A percentile compares a stretch with the other conserved stretches of the same genome.
Conservation (phyloP, 1,139 yeast genomes). For the Hansenula sp. region DNA sequence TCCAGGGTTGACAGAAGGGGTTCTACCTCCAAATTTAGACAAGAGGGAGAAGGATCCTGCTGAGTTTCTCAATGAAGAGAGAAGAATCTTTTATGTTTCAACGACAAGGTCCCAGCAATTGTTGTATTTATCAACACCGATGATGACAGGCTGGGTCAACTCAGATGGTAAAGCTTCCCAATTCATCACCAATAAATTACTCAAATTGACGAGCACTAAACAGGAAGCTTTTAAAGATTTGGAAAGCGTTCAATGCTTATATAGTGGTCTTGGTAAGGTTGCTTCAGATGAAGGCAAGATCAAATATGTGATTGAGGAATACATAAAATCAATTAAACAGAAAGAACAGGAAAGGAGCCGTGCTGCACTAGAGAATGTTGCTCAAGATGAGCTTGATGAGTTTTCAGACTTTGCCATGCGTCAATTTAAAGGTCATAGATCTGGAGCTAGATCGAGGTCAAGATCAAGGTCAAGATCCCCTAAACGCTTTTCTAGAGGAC, state of each 20-base stretch:
- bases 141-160: conserved; percentile 1
- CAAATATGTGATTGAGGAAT: background rate
- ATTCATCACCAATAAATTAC: background rate
- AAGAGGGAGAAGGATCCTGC: conserved; percentile 29
- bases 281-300: background rate
- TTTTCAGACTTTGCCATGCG: too few species aligned
- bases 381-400: too few species aligned
- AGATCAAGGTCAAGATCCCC: too few species aligned
- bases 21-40: conserved; percentile 50
- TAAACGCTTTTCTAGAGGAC: too few species aligned
- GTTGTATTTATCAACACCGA: conserved; percentile 31
- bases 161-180: conserved; percentile 6
- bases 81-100: conserved; percentile 85
- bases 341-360: too few species aligned
- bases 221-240: background rate
- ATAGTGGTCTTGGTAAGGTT: background rate
- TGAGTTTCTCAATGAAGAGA: conserved; percentile 60
- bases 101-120: conserved; percentile 71
- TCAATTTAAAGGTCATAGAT: too few species aligned
- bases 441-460: too few species aligned
- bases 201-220: background rate
- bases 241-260: background rate
- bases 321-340: background rate
- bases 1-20: conserved; percentile 62
- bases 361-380: too few species aligned